A percentile compares a stretch with the other conserved stretches of the same genome.
Conservation (phyloP, 257 asterid genomes). For the Echium plantagineum region DNA sequence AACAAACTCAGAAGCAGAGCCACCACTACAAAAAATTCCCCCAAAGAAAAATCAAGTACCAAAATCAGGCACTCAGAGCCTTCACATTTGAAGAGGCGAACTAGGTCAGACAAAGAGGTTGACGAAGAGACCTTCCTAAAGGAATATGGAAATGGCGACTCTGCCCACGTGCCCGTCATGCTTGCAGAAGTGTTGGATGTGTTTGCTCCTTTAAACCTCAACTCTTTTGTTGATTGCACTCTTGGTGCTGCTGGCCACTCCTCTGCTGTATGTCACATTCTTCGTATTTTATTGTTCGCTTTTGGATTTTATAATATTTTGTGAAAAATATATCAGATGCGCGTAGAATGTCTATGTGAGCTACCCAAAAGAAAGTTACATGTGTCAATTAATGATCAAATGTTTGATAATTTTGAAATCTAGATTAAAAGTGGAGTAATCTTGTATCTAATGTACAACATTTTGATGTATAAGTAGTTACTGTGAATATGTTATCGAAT, state of each 20-base stretch:
- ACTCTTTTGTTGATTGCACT: conserved; percentile 85
- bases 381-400: too few species aligned
- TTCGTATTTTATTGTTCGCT: background rate
- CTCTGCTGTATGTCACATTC: conserved; percentile 27
- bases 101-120: conserved; percentile 69
- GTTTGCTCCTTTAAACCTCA: conserved; percentile 45
- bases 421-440: too few species aligned
- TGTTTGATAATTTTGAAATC: too few species aligned
- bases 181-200: conserved; percentile 82
- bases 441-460: too few species aligned
- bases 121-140: conserved; percentile 53
- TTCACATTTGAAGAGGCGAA: conserved; percentile 54
- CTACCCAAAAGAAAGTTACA: too few species aligned
- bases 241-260: conserved; percentile 98
- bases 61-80: conserved; percentile 16
- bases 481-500: background rate
- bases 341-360: too few species aligned
- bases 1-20: conserved; percentile 11
- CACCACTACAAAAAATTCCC: conserved; percentile 16
- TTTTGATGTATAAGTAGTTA: too few species aligned
- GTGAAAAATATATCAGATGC: too few species aligned
- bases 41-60: conserved; percentile 16
- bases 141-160: conserved; percentile 39
- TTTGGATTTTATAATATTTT: too few species aligned
- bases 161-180: conserved; percentile 77